Evolutionary conservation across 257 asterid genomes (phyloP).

Genomic region (Jasminum sambac): DNA sequence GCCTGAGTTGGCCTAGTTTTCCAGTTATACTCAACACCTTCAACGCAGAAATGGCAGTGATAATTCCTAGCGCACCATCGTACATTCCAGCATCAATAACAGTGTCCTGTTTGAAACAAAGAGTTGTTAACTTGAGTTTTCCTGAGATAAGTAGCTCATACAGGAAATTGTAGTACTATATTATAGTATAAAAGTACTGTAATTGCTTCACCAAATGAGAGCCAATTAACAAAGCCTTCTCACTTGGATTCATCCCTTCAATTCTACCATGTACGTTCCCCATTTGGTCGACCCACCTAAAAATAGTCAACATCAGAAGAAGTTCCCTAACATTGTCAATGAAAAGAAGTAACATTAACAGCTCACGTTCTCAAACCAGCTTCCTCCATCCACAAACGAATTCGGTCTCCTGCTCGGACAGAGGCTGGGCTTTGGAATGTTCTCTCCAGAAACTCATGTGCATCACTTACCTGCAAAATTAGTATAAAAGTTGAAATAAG

Average conservation of each 20-base stretch:
- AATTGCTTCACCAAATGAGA: conserved; percentile 88
- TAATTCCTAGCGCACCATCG: conserved; percentile 89
- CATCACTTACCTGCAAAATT: conserved; percentile 81
- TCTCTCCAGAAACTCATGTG: conserved; percentile 78
- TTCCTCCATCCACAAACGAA: conserved; percentile 89
- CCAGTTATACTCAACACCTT: conserved; percentile 69
- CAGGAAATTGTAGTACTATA: conserved; percentile 13
- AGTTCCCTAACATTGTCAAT: conserved; percentile 6
- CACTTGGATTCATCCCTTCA: conserved; percentile 77
- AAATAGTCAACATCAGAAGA: conserved; percentile 25
- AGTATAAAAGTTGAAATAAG: background rate
- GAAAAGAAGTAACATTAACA: conserved; percentile 12
- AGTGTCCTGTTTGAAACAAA: conserved; percentile 65
- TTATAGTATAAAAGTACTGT: conserved; percentile 20
- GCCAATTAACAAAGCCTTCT: conserved; percentile 85
- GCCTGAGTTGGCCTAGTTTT: conserved; percentile 60
- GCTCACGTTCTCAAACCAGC: conserved; percentile 88
- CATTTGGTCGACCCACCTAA: conserved; percentile 96
- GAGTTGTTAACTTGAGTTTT: background rate
- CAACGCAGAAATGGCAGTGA: conserved; percentile 76
- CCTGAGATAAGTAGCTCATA: conserved; percentile 9
- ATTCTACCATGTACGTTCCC: conserved; percentile 91
- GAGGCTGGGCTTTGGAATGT: conserved; percentile 96
- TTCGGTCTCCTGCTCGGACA: conserved; percentile 62
- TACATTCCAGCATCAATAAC: conserved; percentile 92